phyloP scores from a whole-genome alignment of 495 filamentous ascomycete genomes.

The Xylaria sp. region DNA sequence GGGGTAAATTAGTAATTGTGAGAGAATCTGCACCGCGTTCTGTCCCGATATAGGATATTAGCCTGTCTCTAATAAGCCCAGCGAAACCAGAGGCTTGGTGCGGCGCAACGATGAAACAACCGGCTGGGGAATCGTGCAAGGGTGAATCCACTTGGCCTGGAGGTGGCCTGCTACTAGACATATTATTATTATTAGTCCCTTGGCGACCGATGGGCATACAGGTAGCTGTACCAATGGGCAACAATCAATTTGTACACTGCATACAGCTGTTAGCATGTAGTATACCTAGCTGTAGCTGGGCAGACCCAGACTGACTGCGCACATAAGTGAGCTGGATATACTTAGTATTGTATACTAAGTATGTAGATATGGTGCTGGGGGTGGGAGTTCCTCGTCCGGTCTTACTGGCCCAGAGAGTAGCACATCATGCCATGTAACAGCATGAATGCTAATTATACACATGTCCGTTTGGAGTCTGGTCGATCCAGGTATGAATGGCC shows the following conservation, averaged over 20 bases:
- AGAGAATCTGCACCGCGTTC: slow-evolving; percentile 5
- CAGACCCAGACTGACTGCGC: neutral
- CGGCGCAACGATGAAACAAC: slow-evolving; percentile 29
- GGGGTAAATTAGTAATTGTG: slow-evolving; percentile 29
- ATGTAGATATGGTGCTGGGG: neutral
- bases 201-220: slow-evolving; percentile 9
- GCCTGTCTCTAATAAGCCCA: slow-evolving; percentile 22
- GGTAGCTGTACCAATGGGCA: slow-evolving; percentile 3
- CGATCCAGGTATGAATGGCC: slow-evolving; percentile 1
- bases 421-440: slow-evolving; percentile 19
- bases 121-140: slow-evolving; percentile 24
- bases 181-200: slow-evolving; percentile 17
- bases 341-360: no score
- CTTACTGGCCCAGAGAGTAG: slow-evolving; percentile 9
- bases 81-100: slow-evolving; percentile 26
- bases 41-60: slow-evolving; percentile 10
- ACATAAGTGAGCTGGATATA: slow-evolving; percentile 4
- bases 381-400: neutral
- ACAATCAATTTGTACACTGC: neutral
- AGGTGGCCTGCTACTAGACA: slow-evolving; percentile 15
- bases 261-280: neutral
- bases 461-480: slow-evolving; percentile 6
- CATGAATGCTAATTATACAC: slow-evolving; percentile 17
- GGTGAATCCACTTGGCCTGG: slow-evolving; percentile 5
- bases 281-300: neutral